Evolutionary conservation across 805 yeast genomes (phyloP).

Genomic region (Suhomyces faveliae): DNA sequence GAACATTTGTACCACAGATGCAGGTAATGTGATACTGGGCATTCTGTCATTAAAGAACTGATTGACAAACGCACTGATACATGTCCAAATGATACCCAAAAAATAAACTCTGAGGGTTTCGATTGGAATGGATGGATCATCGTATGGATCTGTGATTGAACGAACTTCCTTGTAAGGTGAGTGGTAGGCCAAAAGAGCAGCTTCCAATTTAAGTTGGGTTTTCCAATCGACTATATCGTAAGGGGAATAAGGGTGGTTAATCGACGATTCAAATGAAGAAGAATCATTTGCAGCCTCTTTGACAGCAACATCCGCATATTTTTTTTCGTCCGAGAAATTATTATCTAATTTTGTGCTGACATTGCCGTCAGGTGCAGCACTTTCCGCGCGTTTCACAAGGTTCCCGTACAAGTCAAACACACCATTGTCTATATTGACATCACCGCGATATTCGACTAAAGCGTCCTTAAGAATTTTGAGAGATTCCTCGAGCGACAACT

Average conservation of each 20-base stretch:
- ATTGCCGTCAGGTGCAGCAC: not conserved
- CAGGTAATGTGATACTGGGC: conserved; percentile 13
- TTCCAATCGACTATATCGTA: conserved; percentile 14
- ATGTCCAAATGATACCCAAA: conserved; percentile 18
- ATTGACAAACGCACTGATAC: conserved; percentile 15
- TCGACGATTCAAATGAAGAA: not conserved
- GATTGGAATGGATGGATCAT: conserved; percentile 24
- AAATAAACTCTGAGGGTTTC: conserved; percentile 37
- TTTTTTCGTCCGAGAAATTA: conserved; percentile 1
- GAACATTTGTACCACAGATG: conserved; percentile 17
- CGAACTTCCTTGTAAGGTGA: conserved; percentile 35
- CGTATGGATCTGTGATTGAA: conserved; percentile 26
- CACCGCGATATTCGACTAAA: conserved; percentile 27
- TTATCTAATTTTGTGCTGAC: not conserved
- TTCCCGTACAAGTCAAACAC: conserved; percentile 26
- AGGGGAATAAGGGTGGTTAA: not conserved
- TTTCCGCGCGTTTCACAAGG: conserved; percentile 8
- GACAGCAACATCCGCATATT: not conserved
- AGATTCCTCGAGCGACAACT: conserved; percentile 20
- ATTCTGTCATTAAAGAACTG: conserved; percentile 17
- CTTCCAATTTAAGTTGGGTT: conserved; percentile 18
- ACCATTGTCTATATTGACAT: conserved; percentile 30
- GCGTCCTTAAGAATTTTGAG: conserved; percentile 27
- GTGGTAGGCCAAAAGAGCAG: conserved; percentile 20
- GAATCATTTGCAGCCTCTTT: conserved; percentile 25